Percentiles rank a stretch among this genome's conserved stretches.
Evolutionary conservation across 192 early-diverging fungal genomes (phyloP).

Genomic region (Phycomyces blakesleeanus): DNA sequence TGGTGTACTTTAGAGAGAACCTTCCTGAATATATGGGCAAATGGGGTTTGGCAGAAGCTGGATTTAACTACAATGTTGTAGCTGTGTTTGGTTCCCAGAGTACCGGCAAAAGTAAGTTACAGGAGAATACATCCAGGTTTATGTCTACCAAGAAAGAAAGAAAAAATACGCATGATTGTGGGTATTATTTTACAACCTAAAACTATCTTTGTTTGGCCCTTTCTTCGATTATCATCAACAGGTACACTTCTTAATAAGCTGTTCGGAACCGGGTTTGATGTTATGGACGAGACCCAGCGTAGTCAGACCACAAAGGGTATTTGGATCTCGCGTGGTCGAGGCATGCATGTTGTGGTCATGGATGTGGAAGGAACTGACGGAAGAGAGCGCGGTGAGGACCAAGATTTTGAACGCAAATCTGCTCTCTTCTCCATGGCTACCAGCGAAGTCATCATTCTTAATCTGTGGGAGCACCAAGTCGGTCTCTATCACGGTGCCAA

Average conservation of each 20-base stretch:
- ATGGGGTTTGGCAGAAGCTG: constrained; percentile 77
- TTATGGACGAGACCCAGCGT: constrained; percentile 84
- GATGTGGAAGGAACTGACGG: constrained; percentile 99
- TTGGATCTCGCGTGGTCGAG: constrained; percentile 87
- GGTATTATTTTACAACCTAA: too few species aligned
- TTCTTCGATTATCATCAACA: too few species aligned
- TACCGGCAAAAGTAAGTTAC: constrained; percentile 86
- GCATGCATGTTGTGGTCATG: constrained; percentile 83
- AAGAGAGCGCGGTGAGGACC: constrained; percentile 96
- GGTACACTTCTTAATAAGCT: constrained; percentile 93
- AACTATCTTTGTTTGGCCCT: too few species aligned
- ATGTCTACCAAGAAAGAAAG: not conserved
- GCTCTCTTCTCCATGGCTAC: constrained; percentile 96
- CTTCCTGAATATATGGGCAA: constrained; percentile 77
- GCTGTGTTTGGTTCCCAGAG: constrained; percentile 99
- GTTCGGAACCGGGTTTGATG: constrained; percentile 94
- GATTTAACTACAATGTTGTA: constrained; percentile 95
- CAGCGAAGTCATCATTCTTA: constrained; percentile 91
- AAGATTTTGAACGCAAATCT: constrained; percentile 98
- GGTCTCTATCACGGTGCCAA: constrained; percentile 99
- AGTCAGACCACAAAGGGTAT: constrained; percentile 98
- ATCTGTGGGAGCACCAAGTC: constrained; percentile 98
- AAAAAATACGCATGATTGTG: too few species aligned
- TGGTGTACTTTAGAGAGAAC: constrained; percentile 44
- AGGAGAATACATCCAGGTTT: not conserved